Base-by-base conservation (phyloP, 495 filamentous ascomycete species). In the Clavariopsis aquatica region DNA sequence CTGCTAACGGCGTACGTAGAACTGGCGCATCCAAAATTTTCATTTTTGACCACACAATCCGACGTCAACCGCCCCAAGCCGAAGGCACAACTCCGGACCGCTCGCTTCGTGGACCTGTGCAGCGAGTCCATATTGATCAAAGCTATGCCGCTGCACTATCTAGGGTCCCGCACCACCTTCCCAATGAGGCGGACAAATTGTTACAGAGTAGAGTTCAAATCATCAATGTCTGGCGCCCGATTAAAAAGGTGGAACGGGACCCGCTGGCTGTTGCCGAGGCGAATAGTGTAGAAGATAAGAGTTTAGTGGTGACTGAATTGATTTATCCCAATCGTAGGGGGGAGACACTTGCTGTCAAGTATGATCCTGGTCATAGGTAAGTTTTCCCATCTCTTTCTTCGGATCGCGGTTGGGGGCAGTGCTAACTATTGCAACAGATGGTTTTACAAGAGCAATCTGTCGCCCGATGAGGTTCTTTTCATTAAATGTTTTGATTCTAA, bases 31-130 rank as follows among this genome's bases (percentile, higher is more conserved):
- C 78, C 26, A 72, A 74, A 20, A 77, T 89, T 73, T 84, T 87
- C 79, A 88, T 90, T 76, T 90, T 89, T 73, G 86, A 90, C 78
- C 86, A 89, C 74, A 90, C 87, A 34, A 84, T 88, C 81, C 86
- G 86, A n/a, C 85, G 86, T n/a, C 57, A 58, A 17, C 45, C 75
- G 5, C 36, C 63, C 1, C 75, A 81, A 57, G 12, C 26, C 27
- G 24, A 49, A 49, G 49, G 53, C 13, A 60, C 8, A 17, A 24
- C 29, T 53, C 27, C 60, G 0, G 36, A 17, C n/a, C 60, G 70
- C 1, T 23, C 24, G 19, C 75, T 82, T 57, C 84, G 88, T 47
- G 84, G 85, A 3, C 87, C 88, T 0, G 86, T 89, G 5, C 80
- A 83, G 56, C 79, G 83, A 29, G 87, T 90, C 0, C 87, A 90